Base-by-base conservation (phyloP, 1,284 basidiomycete species). In the Puccinia triticina region DNA sequence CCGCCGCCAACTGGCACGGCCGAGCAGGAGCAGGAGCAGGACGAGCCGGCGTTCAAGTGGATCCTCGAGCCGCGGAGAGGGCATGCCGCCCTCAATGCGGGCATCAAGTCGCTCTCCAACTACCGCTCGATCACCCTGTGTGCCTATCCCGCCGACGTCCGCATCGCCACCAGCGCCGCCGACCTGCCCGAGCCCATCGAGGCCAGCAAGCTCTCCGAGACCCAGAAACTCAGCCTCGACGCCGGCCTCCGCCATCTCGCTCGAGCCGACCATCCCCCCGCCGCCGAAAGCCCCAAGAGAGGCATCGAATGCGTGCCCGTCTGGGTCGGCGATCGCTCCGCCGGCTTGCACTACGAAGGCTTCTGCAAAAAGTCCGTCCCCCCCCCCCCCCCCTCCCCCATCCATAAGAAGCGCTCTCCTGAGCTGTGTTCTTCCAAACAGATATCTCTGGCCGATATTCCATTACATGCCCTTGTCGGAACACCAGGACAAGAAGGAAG, bases 371-470 rank as follows among this genome's bases (percentile, higher is more conserved):
- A 93, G 85, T 97, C 93, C 95, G 86, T 88, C 91, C 90, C 18
- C 5, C 53, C 11, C 59, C 29, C 59, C 29, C 2, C 59, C 59
- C 29, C 59, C 11, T 29, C 10, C 29, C 59, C 29, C 59, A 11
- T 29, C 29, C n/a, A 18, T 18, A 48, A 14, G 14, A 23, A 1
- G 74, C 23, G 55, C 37, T 40, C 26, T 32, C 23, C 16, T 34
- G 26, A 50, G 18, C n/a, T 26, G 50, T 74, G 83, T 82, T 83
- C 76, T 84, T 64, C 0, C 2, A 34, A 8, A 21, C n/a, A 59
- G 85, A 94, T 93, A 93, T 53, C 91, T 99, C 75, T 99, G 96
- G 96, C 97, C 96, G 0, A 89, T 98, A 40, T 97, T 99, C 90
- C 97, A 99, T 89, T 99, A 99, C 87, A 91, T 99, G 82, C 92